Evolutionary conservation across 2,329 filamentous ascomycete genomes (phyloP).

Genomic region (Lecanoromycetidae sp.): DNA sequence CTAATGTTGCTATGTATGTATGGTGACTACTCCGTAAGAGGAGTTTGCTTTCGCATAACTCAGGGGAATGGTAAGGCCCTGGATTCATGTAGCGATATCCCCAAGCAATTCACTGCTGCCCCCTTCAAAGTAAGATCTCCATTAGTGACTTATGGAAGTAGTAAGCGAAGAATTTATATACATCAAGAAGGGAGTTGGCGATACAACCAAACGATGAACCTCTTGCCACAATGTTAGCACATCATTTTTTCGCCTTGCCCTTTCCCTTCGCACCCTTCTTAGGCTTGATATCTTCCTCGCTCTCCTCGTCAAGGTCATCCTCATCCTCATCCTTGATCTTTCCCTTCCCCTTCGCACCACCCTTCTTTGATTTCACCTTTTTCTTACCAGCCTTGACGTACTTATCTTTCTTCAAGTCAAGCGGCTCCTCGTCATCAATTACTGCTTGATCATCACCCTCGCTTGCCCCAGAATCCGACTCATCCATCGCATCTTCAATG

Average conservation of each 20-base stretch:
- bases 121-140: too few relatives aligned
- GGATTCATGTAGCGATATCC: too few relatives aligned
- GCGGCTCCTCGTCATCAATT: conserved; percentile 56
- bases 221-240: too few relatives aligned
- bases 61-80: too few relatives aligned
- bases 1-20: too few relatives aligned
- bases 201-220: too few relatives aligned
- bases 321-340: conserved; percentile 31
- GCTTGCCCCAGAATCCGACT: conserved; percentile 48
- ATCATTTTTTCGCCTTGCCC: conserved; percentile 26
- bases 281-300: conserved; percentile 42
- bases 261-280: conserved; percentile 43
- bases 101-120: too few relatives aligned
- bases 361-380: conserved; percentile 40
- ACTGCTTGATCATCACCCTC: conserved; percentile 50
- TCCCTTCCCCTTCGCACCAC: conserved; percentile 34
- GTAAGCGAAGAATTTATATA: too few relatives aligned
- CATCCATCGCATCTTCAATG: conserved; percentile 89
- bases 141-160: too few relatives aligned
- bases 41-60: too few relatives aligned
- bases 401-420: conserved; percentile 88
- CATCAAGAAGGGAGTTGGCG: too few relatives aligned
- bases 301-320: conserved; percentile 32
- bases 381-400: conserved; percentile 87
- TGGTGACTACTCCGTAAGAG: too few relatives aligned